Percentiles rank a stretch among this genome's conserved stretches.
phyloP scores from a whole-genome alignment of 2,329 filamentous ascomycete species.

The Fusarium sterilihyphosum region DNA sequence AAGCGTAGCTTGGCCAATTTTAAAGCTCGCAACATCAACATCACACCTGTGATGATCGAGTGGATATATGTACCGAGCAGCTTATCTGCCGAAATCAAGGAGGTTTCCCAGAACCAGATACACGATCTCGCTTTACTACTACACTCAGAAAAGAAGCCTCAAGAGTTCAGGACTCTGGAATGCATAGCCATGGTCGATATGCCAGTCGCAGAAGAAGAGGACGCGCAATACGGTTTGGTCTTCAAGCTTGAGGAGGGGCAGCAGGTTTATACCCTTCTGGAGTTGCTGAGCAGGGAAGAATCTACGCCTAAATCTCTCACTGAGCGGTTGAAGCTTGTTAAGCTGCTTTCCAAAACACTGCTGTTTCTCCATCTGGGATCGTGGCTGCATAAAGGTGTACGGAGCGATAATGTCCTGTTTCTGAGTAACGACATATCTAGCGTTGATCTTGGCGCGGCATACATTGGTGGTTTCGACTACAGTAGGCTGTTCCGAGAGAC shows the following conservation, averaged over 20 bases:
- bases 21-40: not conserved
- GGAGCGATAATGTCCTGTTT: not conserved
- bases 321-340: not conserved
- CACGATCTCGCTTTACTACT: not conserved
- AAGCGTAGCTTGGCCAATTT: not conserved
- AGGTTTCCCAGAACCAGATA: not conserved
- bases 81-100: not conserved
- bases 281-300: rapidly evolving
- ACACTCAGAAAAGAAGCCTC: not conserved
- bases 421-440: not conserved
- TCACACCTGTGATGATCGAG: not conserved
- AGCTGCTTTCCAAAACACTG: not conserved
- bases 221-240: not conserved
- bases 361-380: not conserved
- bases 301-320: not conserved
- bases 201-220: not conserved
- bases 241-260: not conserved
- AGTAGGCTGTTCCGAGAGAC: not conserved
- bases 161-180: not conserved
- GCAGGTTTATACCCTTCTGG: not conserved
- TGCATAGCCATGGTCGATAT: not conserved
- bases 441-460: not conserved
- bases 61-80: not conserved
- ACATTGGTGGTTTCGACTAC: not conserved
- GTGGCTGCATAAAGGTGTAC: not conserved